phyloP scores from a whole-genome alignment of 352 stramenopile genomes.

The Phytophthora kernoviae region DNA sequence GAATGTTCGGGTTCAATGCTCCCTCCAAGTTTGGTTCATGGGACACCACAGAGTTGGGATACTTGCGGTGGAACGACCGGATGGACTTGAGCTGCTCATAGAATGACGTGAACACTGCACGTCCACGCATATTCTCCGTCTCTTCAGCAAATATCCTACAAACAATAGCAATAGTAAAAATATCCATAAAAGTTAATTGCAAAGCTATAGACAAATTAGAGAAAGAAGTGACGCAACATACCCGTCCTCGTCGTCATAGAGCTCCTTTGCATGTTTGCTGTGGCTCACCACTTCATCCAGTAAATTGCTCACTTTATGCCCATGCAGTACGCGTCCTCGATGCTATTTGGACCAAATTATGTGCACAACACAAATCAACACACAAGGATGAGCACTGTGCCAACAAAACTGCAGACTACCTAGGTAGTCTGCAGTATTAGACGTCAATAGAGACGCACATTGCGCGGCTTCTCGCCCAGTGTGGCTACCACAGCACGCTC shows the following conservation, averaged over 20 bases:
- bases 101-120: constrained; percentile 87
- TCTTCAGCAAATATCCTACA: constrained; percentile 77
- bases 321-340: constrained; percentile 74
- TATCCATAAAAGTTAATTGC: neutral
- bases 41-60: constrained; percentile 67
- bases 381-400: neutral
- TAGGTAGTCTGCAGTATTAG: neutral
- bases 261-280: constrained; percentile 73
- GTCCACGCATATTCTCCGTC: constrained; percentile 76
- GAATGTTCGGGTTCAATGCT: constrained; percentile 62
- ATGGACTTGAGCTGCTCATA: constrained; percentile 89
- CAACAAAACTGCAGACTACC: too few species aligned
- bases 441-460: constrained; percentile 50
- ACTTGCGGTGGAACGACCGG: constrained; percentile 85
- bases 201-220: neutral
- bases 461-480: constrained; percentile 79
- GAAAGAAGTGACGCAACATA: constrained; percentile 29
- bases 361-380: constrained; percentile 8
- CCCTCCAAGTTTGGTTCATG: constrained; percentile 73
- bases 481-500: constrained; percentile 77
- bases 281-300: constrained; percentile 72
- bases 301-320: constrained; percentile 85
- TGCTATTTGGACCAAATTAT: constrained; percentile 46
- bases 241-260: constrained; percentile 87
- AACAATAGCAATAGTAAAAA: neutral